Percentiles rank a stretch among this genome's conserved stretches.
These are phyloP conservation scores for Solanum pennellii DNA, from an alignment of 257 asterid genomes.

Conservation along the genomic window DNA sequence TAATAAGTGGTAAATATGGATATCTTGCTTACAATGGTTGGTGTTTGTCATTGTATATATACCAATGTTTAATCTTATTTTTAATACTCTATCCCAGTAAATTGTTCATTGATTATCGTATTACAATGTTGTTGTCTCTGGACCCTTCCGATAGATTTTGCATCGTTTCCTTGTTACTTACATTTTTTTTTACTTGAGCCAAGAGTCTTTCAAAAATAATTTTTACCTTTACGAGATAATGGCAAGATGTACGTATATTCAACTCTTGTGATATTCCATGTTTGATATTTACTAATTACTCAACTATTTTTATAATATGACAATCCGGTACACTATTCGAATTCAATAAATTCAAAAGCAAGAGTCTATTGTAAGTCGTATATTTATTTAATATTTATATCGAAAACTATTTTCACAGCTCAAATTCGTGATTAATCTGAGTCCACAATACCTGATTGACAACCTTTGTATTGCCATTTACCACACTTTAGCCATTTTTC, in stretches of 20 bases:
- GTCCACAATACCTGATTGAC: neutral
- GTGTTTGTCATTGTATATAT: neutral
- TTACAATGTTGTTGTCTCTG: neutral
- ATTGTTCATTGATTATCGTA: neutral
- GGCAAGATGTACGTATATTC: neutral
- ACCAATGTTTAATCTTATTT: neutral
- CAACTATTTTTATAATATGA: neutral
- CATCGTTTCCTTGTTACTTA: neutral
- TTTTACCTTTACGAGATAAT: neutral
- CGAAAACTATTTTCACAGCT: neutral
- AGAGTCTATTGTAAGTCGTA: neutral
- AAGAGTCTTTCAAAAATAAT: no score
- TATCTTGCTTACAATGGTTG: no score
- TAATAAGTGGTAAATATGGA: no score
- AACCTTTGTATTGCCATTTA: neutral
- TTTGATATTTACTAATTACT: neutral
- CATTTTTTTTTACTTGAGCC: neutral
- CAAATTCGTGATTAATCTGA: no score
- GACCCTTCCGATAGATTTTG: neutral
- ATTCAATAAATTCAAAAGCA: neutral
- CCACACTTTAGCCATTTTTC: neutral
- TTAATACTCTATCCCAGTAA: neutral
- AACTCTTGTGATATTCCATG: no score
- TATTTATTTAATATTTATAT: no score
- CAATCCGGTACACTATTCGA: neutral